phyloP scores from a whole-genome alignment of 306 rosid genomes.

The Alnus rubra region DNA sequence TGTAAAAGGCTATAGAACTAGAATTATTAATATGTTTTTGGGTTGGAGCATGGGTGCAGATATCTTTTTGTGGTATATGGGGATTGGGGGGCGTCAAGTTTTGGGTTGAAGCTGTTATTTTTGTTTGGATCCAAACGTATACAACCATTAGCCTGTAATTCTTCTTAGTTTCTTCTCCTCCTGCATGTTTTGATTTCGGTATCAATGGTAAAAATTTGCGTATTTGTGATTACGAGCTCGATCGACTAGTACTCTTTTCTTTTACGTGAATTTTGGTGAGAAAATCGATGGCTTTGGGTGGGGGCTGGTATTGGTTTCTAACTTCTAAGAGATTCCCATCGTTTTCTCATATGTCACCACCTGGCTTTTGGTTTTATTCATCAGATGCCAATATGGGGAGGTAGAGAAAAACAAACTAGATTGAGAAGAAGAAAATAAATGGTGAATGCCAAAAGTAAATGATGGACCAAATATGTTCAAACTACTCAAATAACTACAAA shows the following conservation, averaged over 20 bases:
- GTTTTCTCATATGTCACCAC: neutral
- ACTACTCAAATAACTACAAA: too few species aligned
- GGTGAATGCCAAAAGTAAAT: too few species aligned
- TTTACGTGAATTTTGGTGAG: constrained; percentile 2
- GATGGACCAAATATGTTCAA: neutral
- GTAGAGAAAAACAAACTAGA: neutral
- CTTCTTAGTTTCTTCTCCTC: neutral
- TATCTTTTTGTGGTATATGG: neutral
- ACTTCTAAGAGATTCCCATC: constrained; percentile 7
- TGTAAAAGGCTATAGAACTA: neutral
- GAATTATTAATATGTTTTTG: neutral
- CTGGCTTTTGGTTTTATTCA: neutral
- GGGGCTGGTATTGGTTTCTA: constrained; percentile 2
- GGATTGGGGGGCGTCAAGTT: neutral
- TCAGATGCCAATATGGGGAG: neutral
- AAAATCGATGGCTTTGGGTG: constrained; percentile 18
- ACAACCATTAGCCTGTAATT: constrained; percentile 1
- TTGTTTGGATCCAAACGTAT: neutral
- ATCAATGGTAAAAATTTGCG: constrained; percentile 13
- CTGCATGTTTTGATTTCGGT: neutral
- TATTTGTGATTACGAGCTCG: neutral
- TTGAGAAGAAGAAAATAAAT: neutral
- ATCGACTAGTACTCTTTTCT: neutral
- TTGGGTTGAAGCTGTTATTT: constrained; percentile 9
- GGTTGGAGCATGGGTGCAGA: neutral